Percentiles rank a stretch among this genome's conserved stretches.
These are phyloP conservation scores for Neckera pumila DNA, from an alignment of 225 moss, liverwort and hornwort genomes.

Conservation along the genomic window DNA sequence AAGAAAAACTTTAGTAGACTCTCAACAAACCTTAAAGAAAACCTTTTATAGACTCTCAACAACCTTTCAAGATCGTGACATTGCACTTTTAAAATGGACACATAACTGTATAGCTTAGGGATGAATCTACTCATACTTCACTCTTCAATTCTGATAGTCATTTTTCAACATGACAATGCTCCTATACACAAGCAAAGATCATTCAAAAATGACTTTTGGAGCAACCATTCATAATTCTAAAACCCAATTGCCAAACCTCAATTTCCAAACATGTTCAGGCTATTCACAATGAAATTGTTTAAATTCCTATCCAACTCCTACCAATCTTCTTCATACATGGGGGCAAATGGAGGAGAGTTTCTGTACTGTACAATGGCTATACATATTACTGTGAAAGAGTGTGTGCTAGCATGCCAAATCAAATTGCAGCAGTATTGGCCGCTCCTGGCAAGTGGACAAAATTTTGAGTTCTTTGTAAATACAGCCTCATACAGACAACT, in stretches of 20 bases:
- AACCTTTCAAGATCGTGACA: accelerated
- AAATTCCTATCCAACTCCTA: too few species aligned
- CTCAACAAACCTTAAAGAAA: too few species aligned
- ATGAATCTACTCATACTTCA: not conserved
- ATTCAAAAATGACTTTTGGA: too few species aligned
- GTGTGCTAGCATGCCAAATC: too few species aligned
- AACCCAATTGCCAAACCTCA: too few species aligned
- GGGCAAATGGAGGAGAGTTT: too few species aligned
- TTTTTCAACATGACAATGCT: not conserved
- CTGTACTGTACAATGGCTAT: too few species aligned
- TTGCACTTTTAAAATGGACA: not conserved
- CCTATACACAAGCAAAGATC: not conserved
- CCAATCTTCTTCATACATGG: too few species aligned
- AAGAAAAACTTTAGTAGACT: not conserved
- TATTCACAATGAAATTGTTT: too few species aligned
- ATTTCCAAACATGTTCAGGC: too few species aligned
- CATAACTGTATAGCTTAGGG: not conserved
- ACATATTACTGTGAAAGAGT: too few species aligned
- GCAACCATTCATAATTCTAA: too few species aligned
- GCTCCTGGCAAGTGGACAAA: not conserved
- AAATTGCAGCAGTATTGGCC: not conserved
- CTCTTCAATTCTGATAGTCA: not conserved
- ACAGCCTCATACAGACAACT: not conserved
- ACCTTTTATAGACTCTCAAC: not conserved
- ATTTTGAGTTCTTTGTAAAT: not conserved